These are phyloP conservation scores for Tuctoria greenei DNA, from an alignment of 176 grass and related monocot genomes.

Conservation along the genomic window DNA sequence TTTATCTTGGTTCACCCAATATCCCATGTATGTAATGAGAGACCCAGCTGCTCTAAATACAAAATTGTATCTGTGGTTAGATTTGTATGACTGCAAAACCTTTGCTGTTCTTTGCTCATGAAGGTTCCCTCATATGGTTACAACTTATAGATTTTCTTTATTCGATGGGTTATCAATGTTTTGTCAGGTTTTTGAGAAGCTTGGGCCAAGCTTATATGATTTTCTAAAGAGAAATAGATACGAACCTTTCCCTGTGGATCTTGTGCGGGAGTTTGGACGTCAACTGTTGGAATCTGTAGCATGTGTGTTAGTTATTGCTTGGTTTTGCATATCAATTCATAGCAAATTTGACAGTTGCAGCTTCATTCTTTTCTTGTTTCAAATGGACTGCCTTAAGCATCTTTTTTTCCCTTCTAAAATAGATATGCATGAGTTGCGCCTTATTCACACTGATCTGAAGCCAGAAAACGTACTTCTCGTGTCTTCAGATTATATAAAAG, in stretches of 20 bases:
- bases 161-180: conserved; percentile 86
- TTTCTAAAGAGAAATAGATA: conserved; percentile 99
- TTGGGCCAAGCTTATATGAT: conserved; percentile 99
- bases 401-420: conserved; percentile 50
- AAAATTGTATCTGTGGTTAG: conserved; percentile 26
- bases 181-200: conserved; percentile 99
- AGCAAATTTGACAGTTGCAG: conserved; percentile 45
- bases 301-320: conserved; percentile 80
- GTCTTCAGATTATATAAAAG: conserved; percentile 83
- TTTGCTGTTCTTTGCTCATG: conserved; percentile 50
- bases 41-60: conserved; percentile 30
- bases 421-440: conserved; percentile 92
- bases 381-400: conserved; percentile 44
- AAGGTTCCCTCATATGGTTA: conserved; percentile 45
- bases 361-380: conserved; percentile 44
- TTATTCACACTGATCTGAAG: conserved; percentile 99
- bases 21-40: conserved; percentile 22
- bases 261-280: conserved; percentile 98
- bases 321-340: conserved; percentile 59
- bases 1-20: conserved; percentile 21
- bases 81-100: conserved; percentile 36
- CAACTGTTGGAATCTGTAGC: conserved; percentile 99
- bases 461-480: conserved; percentile 97
- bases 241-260: conserved; percentile 97
- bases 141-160: conserved; percentile 64